A percentile compares a stretch with the other conserved stretches of the same genome.
These are phyloP conservation scores for Fusarium nisikadoi DNA, from an alignment of 2,329 filamentous ascomycete genomes.

Conservation along the genomic window DNA sequence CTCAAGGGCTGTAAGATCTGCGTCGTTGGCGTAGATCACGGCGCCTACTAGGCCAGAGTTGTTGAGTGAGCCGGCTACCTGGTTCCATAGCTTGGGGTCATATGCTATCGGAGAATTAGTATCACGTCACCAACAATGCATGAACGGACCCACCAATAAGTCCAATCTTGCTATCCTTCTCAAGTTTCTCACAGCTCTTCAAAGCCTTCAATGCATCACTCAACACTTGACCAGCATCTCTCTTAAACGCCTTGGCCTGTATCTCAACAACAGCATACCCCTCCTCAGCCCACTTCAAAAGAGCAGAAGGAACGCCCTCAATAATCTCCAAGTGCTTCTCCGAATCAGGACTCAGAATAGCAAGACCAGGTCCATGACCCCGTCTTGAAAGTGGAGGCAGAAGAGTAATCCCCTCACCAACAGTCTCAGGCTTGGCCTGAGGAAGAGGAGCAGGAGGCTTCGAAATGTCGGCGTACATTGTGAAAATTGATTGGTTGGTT, in stretches of 20 bases:
- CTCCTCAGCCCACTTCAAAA: constrained; percentile 78
- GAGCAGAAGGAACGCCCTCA: constrained; percentile 60
- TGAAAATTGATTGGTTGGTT: neutral
- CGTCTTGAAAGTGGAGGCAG: constrained; percentile 50
- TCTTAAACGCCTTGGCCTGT: constrained; percentile 25
- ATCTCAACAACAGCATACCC: constrained; percentile 72
- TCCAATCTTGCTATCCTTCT: constrained; percentile 52
- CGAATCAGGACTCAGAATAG: constrained; percentile 42
- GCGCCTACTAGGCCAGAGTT: neutral
- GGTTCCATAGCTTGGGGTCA: constrained; percentile 39
- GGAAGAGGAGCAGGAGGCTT: constrained; percentile 44
- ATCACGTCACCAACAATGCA: too few species aligned
- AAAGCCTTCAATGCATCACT: constrained; percentile 35
- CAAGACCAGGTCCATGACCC: constrained; percentile 52
- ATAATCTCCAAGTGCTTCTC: constrained; percentile 21
- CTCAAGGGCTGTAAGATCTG: neutral
- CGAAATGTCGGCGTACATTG: constrained; percentile 43
- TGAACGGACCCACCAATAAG: constrained; percentile 47
- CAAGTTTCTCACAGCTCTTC: constrained; percentile 43
- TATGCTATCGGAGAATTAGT: constrained; percentile 12
- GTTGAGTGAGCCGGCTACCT: neutral
- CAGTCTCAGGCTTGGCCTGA: constrained; percentile 20
- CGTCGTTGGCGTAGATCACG: constrained; percentile 35
- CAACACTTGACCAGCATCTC: constrained; percentile 18
- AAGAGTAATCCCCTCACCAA: constrained; percentile 40